phyloP scores from a whole-genome alignment of 768 basidiomycete genomes.

The Inosperma sp. region DNA sequence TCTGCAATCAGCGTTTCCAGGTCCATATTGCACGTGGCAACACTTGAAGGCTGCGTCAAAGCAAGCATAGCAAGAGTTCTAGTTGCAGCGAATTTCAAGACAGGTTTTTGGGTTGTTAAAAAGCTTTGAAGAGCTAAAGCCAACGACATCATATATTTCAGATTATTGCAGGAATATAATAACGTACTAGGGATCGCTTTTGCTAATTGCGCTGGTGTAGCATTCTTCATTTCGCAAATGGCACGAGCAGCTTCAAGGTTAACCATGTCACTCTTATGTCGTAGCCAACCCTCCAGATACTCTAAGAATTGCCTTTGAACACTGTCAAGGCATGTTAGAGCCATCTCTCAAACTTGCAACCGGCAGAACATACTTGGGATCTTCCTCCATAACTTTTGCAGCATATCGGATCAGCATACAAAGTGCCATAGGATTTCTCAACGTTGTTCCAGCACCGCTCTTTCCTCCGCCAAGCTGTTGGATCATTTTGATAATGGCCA shows the following conservation, averaged over 20 bases:
- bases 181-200: slow-evolving; percentile 83
- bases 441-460: slow-evolving; percentile 72
- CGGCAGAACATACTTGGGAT: slow-evolving; percentile 77
- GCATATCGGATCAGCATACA: slow-evolving; percentile 99
- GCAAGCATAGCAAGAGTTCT: slow-evolving; percentile 90
- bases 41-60: slow-evolving; percentile 77
- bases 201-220: slow-evolving; percentile 69
- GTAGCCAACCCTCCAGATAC: slow-evolving; percentile 88
- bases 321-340: slow-evolving; percentile 37
- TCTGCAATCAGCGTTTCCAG: slow-evolving; percentile 96
- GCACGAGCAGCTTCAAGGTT: slow-evolving; percentile 97
- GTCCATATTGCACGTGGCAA: slow-evolving; percentile 92
- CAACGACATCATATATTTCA: slow-evolving; percentile 6
- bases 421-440: slow-evolving; percentile 95
- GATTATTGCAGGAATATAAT: not conserved
- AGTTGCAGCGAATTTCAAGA: slow-evolving; percentile 95
- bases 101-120: slow-evolving; percentile 91
- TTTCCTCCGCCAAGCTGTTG: slow-evolving; percentile 93
- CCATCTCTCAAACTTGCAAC: slow-evolving; percentile 2
- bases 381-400: slow-evolving; percentile 98
- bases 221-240: slow-evolving; percentile 93
- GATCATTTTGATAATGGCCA: slow-evolving; percentile 99
- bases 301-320: slow-evolving; percentile 91
- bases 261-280: slow-evolving; percentile 99
- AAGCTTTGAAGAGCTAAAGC: slow-evolving; percentile 84